Percentiles rank a stretch among this genome's conserved stretches.
Conservation (phyloP, 2,329 filamentous ascomycete species). For the Hypoxylon sp. region DNA sequence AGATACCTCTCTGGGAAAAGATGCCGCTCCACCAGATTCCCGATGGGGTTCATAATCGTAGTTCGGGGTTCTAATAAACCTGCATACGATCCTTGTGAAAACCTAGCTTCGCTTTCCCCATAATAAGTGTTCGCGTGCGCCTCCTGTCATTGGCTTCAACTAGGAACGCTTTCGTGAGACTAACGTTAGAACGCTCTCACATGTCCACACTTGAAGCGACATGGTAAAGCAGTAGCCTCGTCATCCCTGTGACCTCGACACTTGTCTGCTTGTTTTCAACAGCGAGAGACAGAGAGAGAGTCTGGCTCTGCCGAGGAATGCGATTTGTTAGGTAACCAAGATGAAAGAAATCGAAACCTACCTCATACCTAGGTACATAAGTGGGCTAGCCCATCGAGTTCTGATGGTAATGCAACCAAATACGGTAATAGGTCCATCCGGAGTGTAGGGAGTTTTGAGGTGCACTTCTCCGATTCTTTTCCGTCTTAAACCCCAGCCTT, state of each 20-base stretch:
- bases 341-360: constrained; percentile 22
- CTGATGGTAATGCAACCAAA: no score
- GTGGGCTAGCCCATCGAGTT: no score
- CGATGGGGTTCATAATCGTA: constrained; percentile 36
- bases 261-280: no score
- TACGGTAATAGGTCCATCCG: no score
- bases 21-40: constrained; percentile 37
- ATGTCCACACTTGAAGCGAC: constrained; percentile 33
- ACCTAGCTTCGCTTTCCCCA: constrained; percentile 31
- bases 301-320: no score
- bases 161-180: constrained; percentile 35
- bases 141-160: constrained; percentile 31
- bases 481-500: constrained; percentile 35
- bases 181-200: constrained; percentile 37
- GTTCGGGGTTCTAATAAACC: constrained; percentile 35
- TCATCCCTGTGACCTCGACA: constrained; percentile 38
- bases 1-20: constrained; percentile 36
- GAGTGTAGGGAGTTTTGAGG: constrained; percentile 28
- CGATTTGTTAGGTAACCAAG: constrained; percentile 27
- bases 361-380: constrained; percentile 18
- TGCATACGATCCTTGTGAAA: constrained; percentile 38
- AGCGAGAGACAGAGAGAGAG: no score
- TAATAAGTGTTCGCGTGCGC: constrained; percentile 37
- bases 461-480: constrained; percentile 36
- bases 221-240: constrained; percentile 35